Conservation (phyloP, 129 eudicot genomes). For the Helianthus annuus region HanXRQr2.0-SUNRISE NC_035448.2:170741901-170742400, state of each 20-base stretch:
- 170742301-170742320: conserved; percentile 53
- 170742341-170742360: conserved; percentile 78
- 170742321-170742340: conserved; percentile 55
- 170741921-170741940: conserved; percentile 38
- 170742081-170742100: conserved; percentile 64
- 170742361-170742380: conserved; percentile 67
- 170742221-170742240: conserved; percentile 31
- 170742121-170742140: conserved; percentile 64
- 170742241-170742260: conserved; percentile 57
- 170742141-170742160: conserved; percentile 59
- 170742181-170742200: conserved; percentile 35
- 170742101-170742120: conserved; percentile 57
- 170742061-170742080: conserved; percentile 49
- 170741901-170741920: conserved; percentile 47
- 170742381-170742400: conserved; percentile 59
- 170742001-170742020: conserved; percentile 26
- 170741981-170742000: conserved; percentile 13
- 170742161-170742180: conserved; percentile 49
- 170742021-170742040: conserved; percentile 17
- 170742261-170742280: conserved; percentile 72
- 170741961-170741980: conserved; percentile 37
- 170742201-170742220: conserved; percentile 42
- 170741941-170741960: conserved; percentile 34
- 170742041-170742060: background rate
- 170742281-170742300: conserved; percentile 59